Evolutionary conservation across 2,329 filamentous ascomycete species (phyloP), one percentile per base, ranked within the genome.

Genomic region (Cercospora sp.): DNA sequence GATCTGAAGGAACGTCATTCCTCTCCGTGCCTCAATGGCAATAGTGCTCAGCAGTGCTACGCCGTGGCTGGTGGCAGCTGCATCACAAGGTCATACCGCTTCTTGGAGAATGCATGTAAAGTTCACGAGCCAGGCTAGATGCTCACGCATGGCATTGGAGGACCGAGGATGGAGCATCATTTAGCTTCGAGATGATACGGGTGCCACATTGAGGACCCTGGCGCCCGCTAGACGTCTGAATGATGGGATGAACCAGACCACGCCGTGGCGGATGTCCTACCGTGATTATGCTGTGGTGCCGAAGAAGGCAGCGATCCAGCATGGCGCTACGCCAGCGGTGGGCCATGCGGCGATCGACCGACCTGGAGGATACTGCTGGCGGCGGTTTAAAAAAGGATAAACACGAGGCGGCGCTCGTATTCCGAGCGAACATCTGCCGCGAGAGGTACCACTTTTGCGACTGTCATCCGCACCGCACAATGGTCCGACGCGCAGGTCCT

Each of bases 391-490:
- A 63, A 28, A 58, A 12, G 30, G 12, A 58, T 23, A n/a, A 51
- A 63, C 45, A 64, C 62, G 51, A 64, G 62, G 62, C 51, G 40
- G 23, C 40, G 53, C 62, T 64, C 62, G 62, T 64, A 64, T 64
- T 64, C 51, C 51, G 51, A 36, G 48, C 48, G 51, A 40, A 45
- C 18, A 36, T 64, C 60, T 45, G 48, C 60, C 60, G 60, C 20
- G 36, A 60, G n/a, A 48, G 8, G 45, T 20, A 12, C 45, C 45
- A 48, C 18, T 48, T 23, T 20, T 48, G 45, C 57, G 57, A 60
- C 30, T 60, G 30, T 36, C 57, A 26, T 36, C 23, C 30, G 57
- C 57, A 20, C 57, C 57, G 18, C 16, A 30, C 20, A 30, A 58
- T 31, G 53, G 53, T n/a, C 57, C 18, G 57, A 60, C 57, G 18